Base-by-base conservation (phyloP, 768 basidiomycete genomes). In the Harrya chromipes region DNA sequence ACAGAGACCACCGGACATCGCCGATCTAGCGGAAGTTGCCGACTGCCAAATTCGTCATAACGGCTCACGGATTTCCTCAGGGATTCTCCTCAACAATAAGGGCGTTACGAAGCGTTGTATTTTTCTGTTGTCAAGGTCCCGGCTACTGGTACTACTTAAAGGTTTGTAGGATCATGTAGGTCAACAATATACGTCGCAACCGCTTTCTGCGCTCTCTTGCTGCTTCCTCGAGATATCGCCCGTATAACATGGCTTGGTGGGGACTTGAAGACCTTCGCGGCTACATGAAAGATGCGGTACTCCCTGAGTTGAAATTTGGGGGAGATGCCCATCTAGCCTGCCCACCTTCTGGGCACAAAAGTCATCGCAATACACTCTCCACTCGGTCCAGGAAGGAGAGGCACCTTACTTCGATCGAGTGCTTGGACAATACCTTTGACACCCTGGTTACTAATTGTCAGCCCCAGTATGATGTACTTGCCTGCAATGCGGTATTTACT, bases 341-440 rank as follows among this genome's bases (percentile, higher is more conserved):
- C 35, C 59, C 63, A 9, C 70, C 58, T 13, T 46, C 49, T 0
- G 66, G 66, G 11, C 60, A 70, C 50, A 71, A 71, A 45, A 71
- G 70, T 33, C 68, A 71, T 46, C 61, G 60, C 51, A 70, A 56
- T 46, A 65, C 63, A 13, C 64, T 70, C 42, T 60, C 68, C n/a
- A 59, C 64, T 48, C 64, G 68, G n/a, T 65, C 61, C 46, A 58
- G 55, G 47, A 64, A 62, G 33, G 57, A 59, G 47, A 66, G 66
- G 31, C 70, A 71, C 40, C 54, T 71, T 40, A 54, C 60, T 29
- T 57, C 57, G 16, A 70, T 70, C 37, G 53, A 59, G 31, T 57
- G 54, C 44, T 49, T 71, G 19, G 53, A 45, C 27, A 50, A 64
- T n/a, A 48, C 40, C 4, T 68, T 68, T 40, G 66, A 68, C 42